Base-by-base conservation (phyloP, 768 basidiomycete genomes). In the Mycena floridula region DNA sequence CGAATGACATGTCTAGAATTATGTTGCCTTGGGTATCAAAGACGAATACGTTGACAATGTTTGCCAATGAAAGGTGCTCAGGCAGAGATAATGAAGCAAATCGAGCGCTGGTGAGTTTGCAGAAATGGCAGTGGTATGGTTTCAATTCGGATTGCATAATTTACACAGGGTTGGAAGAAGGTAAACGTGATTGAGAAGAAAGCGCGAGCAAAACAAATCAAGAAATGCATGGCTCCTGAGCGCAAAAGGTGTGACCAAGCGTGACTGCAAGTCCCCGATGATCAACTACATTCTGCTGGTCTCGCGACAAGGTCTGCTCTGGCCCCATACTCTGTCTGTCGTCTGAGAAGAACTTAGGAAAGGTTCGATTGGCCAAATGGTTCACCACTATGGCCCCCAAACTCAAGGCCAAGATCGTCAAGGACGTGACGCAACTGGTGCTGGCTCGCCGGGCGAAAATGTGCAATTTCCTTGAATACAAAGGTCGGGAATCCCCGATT, bases 401-500 rank as follows among this genome's bases (percentile, higher is more conserved):
- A 63, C 69, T 70, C 26, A 94, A 91, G 63, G 74, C 77, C 44
- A 95, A 93, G 76, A 92, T 95, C 58, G 83, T 96, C 51, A 93
- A 91, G 66, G 95, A 98, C 59, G 87, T 97, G 24, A 94, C 92
- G 1, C 90, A 93, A 63, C 76, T 96, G 26, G 92, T 97, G 24
- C 72, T 95, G 37, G 88, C 84, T 42, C 77, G 95, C 41, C 75
- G 88, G 47, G 89, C 88, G 40, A 74, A 86, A 44, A 94, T 92
- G 90, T 96, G 92, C 60, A 98, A 97, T 65, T 86, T 98, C 57
- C 65, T 97, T 30, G 95, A 98, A 61, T 96, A 96, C 72, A 96
- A 94, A 70, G 94, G 77, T 50, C 22, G 21, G 54, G 65, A 64
- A 23, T 62, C 65, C 50, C 61, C 68, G 18, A 50, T 70, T 12